These are phyloP conservation scores for Chrysoporthe austroafricana DNA, from an alignment of 2,329 filamentous ascomycete genomes.

Conservation along the genomic window DNA sequence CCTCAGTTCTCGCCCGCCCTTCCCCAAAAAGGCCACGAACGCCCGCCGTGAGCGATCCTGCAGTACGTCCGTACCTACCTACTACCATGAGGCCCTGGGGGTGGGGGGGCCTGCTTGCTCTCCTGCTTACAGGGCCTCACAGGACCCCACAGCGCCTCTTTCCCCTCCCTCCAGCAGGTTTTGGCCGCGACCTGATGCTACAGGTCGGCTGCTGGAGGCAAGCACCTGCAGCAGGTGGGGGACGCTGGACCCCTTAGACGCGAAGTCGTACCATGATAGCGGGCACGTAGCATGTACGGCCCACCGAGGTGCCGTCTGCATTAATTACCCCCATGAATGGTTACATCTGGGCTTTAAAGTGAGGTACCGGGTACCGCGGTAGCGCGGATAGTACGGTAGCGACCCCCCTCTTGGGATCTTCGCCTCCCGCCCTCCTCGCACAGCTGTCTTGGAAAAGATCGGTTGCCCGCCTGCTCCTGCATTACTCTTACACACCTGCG, in stretches of 20 bases:
- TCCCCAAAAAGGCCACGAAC: too few relatives aligned
- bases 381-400: background rate
- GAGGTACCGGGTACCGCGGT: background rate
- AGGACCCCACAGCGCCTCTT: background rate
- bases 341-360: background rate
- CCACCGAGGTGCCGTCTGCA: background rate
- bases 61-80: too few relatives aligned
- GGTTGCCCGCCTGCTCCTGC: background rate
- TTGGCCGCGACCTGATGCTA: background rate
- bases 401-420: background rate
- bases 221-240: background rate
- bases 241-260: background rate
- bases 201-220: background rate
- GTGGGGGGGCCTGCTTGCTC: too few relatives aligned
- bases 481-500: background rate
- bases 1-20: background rate
- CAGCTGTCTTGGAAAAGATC: background rate
- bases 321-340: conserved; percentile 1
- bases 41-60: too few relatives aligned
- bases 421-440: conserved; percentile 3
- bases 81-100: too few relatives aligned
- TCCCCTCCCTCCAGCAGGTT: too few relatives aligned
- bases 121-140: background rate
- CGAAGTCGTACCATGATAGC: background rate
- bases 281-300: background rate